A percentile compares a stretch with the other conserved stretches of the same genome.
phyloP scores from a whole-genome alignment of 331 rosid species.

The Quercus tomentella region DNA sequence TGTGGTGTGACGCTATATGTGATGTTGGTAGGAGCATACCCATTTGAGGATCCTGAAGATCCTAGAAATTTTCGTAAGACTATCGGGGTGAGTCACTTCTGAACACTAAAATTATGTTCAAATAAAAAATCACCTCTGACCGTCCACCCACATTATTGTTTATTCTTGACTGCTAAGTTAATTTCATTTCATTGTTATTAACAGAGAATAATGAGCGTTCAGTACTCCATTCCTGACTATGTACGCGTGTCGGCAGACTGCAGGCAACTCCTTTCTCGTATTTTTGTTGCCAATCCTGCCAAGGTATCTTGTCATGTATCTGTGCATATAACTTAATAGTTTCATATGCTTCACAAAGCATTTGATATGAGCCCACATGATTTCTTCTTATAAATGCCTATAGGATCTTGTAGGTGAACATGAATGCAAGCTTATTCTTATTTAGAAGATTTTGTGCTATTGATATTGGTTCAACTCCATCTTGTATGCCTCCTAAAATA shows the following conservation, averaged over 20 bases:
- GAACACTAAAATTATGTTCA: background rate
- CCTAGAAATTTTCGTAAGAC: constrained; percentile 63
- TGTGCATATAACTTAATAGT: background rate
- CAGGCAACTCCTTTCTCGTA: constrained; percentile 58
- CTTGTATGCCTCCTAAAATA: background rate
- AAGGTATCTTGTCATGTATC: constrained; percentile 34
- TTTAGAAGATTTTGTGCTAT: background rate
- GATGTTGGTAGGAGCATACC: constrained; percentile 89
- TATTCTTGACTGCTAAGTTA: background rate
- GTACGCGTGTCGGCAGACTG: constrained; percentile 71
- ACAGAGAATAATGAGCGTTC: constrained; percentile 79
- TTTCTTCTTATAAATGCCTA: background rate
- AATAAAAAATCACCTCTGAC: background rate
- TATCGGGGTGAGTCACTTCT: constrained; percentile 50
- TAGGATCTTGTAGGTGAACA: background rate
- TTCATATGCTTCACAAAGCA: background rate
- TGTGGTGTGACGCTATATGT: constrained; percentile 91
- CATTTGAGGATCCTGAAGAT: constrained; percentile 92
- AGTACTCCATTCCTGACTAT: constrained; percentile 76
- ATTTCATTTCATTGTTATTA: constrained; percentile 25
- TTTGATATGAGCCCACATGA: background rate
- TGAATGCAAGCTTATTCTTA: background rate
- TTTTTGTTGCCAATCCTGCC: constrained; percentile 83
- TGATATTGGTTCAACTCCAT: background rate
- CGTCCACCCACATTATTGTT: background rate